phyloP scores from a whole-genome alignment of 2,329 filamentous ascomycete genomes.

The Hypoxylon sp. region DNA sequence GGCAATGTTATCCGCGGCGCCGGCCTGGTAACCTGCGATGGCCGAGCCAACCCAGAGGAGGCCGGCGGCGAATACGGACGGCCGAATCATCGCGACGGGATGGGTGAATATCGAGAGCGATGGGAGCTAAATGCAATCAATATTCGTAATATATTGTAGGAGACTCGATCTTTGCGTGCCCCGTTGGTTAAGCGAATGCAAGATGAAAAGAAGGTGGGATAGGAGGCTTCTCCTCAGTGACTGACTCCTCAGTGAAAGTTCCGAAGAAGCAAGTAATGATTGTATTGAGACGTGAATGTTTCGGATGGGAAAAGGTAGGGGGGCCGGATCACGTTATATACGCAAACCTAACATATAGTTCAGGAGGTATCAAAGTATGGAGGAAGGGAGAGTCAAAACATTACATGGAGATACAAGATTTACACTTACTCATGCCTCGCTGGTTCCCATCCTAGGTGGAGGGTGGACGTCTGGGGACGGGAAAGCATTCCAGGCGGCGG shows the following conservation, averaged over 20 bases:
- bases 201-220: not conserved
- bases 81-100: conserved; percentile 15
- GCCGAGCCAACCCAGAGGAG: conserved; percentile 33
- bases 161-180: not conserved
- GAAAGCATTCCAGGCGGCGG: conserved; percentile 34
- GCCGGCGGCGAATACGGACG: conserved; percentile 2
- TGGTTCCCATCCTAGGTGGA: not conserved
- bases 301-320: not conserved
- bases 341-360: conserved; percentile 30
- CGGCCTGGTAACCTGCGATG: conserved; percentile 57
- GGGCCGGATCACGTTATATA: conserved; percentile 1
- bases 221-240: conserved; percentile 1
- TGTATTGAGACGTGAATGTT: conserved; percentile 3
- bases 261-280: conserved; percentile 13
- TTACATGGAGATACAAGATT: not conserved
- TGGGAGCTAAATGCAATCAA: not conserved
- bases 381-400: conserved; percentile 13
- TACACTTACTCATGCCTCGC: conserved; percentile 1
- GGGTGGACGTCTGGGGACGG: not conserved
- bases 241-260: no score
- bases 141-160: not conserved
- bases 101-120: not conserved
- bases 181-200: not conserved
- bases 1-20: conserved; percentile 61
- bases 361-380: conserved; percentile 3